phyloP scores from a whole-genome alignment of 441 rosid genomes.

The Populus hybrid region DNA sequence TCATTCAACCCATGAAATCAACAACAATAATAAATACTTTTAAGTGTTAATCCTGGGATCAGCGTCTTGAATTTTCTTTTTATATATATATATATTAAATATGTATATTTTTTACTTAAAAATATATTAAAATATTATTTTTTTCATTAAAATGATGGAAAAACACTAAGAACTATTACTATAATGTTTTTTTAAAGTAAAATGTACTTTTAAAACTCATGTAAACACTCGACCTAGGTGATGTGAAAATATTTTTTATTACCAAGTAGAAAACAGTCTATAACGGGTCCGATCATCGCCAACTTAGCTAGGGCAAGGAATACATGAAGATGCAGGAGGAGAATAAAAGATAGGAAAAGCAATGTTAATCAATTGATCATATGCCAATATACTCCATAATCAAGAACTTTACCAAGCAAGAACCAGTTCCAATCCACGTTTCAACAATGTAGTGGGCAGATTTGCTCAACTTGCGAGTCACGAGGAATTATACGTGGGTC shows the following conservation, averaged over 20 bases:
- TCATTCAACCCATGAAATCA: no score
- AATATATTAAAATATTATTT: no score
- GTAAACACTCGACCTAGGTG: background rate
- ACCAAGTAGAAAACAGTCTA: background rate
- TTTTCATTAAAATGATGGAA: no score
- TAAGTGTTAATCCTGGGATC: no score
- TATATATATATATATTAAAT: no score
- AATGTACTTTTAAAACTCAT: no score
- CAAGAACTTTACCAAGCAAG: background rate
- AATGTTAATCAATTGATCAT: background rate
- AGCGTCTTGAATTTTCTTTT: no score
- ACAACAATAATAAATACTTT: no score
- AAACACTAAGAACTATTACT: no score
- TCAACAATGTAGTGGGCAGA: background rate
- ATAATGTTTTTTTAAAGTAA: no score
- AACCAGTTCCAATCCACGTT: constrained; percentile 16
- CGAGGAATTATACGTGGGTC: constrained; percentile 7
- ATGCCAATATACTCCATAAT: constrained; percentile 1
- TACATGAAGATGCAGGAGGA: background rate
- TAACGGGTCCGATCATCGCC: background rate
- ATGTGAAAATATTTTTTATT: background rate
- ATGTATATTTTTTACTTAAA: no score
- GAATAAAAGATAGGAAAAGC: background rate
- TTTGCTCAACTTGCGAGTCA: background rate
- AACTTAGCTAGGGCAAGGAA: background rate